Evolutionary conservation across 164 flowering plant genomes (phyloP), one percentile per base, ranked within the genome.

Genomic region (Kingdonia uniflora): DNA sequence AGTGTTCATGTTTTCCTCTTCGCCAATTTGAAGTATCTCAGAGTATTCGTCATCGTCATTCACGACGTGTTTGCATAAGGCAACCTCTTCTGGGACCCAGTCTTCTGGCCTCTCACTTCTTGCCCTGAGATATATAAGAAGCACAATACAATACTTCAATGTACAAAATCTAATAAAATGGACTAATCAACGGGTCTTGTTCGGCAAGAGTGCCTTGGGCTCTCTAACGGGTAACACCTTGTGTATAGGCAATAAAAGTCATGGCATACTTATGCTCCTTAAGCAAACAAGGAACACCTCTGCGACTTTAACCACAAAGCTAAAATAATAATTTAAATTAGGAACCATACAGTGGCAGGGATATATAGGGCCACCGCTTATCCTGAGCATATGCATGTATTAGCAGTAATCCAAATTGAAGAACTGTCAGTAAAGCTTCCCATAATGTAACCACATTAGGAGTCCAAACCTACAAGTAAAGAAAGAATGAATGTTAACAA

Each of bases 371-470:
- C 91, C 82, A 85, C 38, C 80, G 85, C 76, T 87, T 91, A 72
- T 87, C 96, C 76, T 91, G 97, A 54, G 81, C 96, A 76, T 91
- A 87, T 45, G 96, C 95, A 83, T 91, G 96, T 23, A 74, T 52
- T 51, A 87, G 74, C 52, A 91, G 69, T 48, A 91, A 72, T 43
- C 81, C 96, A 71, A 51, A 85, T 59, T 83, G 92, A 55, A 87
- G 62, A 21, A 91, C 96, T 24, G 97, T 91, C 66, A 91, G 65
- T 14, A 79, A 66, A 62, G 97, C 80, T 65, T 87, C 96, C 90
- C 76, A 77, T 25, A 91, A 49, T 11, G 97, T 87, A 50, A 91
- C 52, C 29, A 79, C 79, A 58, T 74, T 69, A 41, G 97, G 95
- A 24, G 92, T 78, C 96, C 96, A 91, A 5, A 85, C 85, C 97